Evolutionary conservation across 129 eudicot genomes (phyloP).

Genomic region (Helianthus annuus): DNA sequence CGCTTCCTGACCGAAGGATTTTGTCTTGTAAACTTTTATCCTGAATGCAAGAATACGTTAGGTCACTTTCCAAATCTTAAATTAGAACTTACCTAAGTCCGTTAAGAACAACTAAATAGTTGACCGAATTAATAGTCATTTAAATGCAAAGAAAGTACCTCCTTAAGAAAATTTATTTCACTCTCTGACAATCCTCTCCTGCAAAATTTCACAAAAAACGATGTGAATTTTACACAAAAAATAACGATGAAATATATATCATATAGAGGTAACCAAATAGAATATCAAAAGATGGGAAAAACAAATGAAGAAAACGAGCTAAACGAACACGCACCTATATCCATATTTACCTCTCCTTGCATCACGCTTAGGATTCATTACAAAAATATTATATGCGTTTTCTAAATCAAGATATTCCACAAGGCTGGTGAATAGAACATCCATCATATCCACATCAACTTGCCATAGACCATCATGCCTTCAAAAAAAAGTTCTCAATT

Average conservation of each 20-base stretch:
- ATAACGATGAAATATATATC: slow-evolving; percentile 8
- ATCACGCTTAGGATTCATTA: slow-evolving; percentile 80
- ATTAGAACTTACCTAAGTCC: slow-evolving; percentile 1
- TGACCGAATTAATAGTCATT: slow-evolving; percentile 8
- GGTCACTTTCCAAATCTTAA: slow-evolving; percentile 21
- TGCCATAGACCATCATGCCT: slow-evolving; percentile 89
- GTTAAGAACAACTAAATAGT: not conserved
- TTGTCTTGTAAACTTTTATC: slow-evolving; percentile 73
- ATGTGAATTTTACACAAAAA: slow-evolving; percentile 13
- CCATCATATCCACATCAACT: slow-evolving; percentile 96
- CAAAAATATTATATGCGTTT: slow-evolving; percentile 76
- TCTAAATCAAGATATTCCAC: slow-evolving; percentile 85
- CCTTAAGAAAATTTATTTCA: slow-evolving; percentile 76
- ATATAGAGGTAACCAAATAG: slow-evolving; percentile 18
- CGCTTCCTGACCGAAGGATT: slow-evolving; percentile 66
- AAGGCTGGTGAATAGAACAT: slow-evolving; percentile 71
- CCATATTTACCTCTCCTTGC: slow-evolving; percentile 75
- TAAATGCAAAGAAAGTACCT: slow-evolving; percentile 44
- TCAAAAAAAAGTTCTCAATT: slow-evolving; percentile 22
- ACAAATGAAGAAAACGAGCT: slow-evolving; percentile 3
- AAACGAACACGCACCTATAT: slow-evolving; percentile 58
- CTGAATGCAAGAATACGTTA: slow-evolving; percentile 40
- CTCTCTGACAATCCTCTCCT: slow-evolving; percentile 98
- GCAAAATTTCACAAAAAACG: slow-evolving; percentile 27
- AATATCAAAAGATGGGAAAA: slow-evolving; percentile 2